Percentiles rank a stretch among this genome's conserved stretches.
phyloP scores from a whole-genome alignment of 306 rosid species.

The apple (Malus domestica) region DNA sequence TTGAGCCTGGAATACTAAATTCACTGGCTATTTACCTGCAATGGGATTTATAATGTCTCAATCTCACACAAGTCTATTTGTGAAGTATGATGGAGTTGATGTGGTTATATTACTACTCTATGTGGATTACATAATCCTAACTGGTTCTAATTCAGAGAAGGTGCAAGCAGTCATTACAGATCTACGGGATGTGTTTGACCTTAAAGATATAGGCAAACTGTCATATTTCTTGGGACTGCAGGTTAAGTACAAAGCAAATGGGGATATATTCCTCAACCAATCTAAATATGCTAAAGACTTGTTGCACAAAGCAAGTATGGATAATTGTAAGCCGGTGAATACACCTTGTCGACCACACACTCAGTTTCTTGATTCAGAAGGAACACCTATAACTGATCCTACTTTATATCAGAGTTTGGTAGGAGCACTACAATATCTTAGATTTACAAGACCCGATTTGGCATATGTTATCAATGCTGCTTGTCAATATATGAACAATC shows the following conservation, averaged over 20 bases:
- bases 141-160: neutral
- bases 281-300: neutral
- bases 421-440: neutral
- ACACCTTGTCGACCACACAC: neutral
- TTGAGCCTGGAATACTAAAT: neutral
- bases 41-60: neutral
- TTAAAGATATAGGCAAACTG: neutral
- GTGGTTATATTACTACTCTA: neutral
- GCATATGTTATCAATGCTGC: neutral
- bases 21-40: neutral
- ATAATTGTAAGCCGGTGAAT: neutral
- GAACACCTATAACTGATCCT: neutral
- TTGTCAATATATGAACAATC: neutral
- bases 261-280: neutral
- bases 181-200: too few species aligned
- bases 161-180: neutral
- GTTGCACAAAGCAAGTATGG: neutral
- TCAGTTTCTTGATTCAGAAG: neutral
- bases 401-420: neutral
- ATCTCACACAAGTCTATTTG: neutral
- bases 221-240: neutral
- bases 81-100: neutral
- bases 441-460: neutral
- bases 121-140: neutral
- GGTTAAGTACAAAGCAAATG: accelerated